Conservation (phyloP, 1,139 yeast species). For the Waltiozyma sp. region DNA sequence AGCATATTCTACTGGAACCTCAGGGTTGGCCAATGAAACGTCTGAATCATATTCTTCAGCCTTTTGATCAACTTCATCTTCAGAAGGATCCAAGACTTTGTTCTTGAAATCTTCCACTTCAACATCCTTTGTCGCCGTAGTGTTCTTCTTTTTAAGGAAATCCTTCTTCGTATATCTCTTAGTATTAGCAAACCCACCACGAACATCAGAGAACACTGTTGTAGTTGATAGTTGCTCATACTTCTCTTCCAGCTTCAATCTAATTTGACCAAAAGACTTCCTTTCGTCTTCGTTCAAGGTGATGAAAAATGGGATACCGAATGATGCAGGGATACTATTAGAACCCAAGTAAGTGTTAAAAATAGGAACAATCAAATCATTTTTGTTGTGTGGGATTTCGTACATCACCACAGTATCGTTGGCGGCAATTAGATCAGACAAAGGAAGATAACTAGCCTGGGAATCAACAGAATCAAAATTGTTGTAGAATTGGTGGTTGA, state of each 20-base stretch:
- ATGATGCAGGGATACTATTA: constrained; percentile 29
- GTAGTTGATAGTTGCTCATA: constrained; percentile 31
- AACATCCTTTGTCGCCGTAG: too few species aligned
- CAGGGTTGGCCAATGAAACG: constrained; percentile 43
- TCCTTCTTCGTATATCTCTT: not conserved
- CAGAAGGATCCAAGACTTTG: too few species aligned
- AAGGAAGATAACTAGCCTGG: constrained; percentile 49
- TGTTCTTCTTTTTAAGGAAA: not conserved
- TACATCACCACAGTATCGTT: constrained; percentile 62
- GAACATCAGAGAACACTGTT: constrained; percentile 15
- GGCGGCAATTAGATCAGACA: constrained; percentile 55
- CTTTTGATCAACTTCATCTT: constrained; percentile 1
- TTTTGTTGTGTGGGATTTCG: constrained; percentile 36
- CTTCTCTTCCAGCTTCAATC: constrained; percentile 40
- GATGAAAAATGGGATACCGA: constrained; percentile 72
- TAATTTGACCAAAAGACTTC: constrained; percentile 41
- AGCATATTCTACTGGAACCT: constrained; percentile 36
- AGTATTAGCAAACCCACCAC: constrained; percentile 1
- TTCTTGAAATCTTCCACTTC: not conserved
- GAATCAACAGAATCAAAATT: constrained; percentile 55
- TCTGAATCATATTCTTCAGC: constrained; percentile 28
- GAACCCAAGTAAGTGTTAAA: constrained; percentile 40
- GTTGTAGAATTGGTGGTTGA: constrained; percentile 55
- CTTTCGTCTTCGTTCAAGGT: constrained; percentile 39
- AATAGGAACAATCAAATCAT: constrained; percentile 58